Conservation (phyloP, 192 early-diverging fungal species). For the Entomortierella parvispora region DNA sequence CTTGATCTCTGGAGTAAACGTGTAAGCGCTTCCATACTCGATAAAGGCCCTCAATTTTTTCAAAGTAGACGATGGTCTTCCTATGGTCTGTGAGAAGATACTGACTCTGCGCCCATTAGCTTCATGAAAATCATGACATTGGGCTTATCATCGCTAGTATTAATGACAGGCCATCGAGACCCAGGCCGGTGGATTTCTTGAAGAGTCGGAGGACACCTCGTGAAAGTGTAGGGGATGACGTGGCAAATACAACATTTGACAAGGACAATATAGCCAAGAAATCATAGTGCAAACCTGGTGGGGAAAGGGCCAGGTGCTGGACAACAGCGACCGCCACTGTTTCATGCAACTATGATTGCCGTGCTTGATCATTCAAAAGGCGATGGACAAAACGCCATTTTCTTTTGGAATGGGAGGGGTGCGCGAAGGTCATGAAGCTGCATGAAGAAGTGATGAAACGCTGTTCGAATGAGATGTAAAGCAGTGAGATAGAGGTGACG, state of each 20-base stretch:
- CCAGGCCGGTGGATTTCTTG: background rate
- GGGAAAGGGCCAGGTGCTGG: background rate
- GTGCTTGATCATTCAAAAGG: too few species aligned
- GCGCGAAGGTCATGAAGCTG: too few species aligned
- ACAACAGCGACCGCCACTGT: too few species aligned
- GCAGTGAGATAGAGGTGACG: too few species aligned
- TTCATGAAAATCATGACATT: constrained; percentile 7
- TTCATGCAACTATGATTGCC: too few species aligned
- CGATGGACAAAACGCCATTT: too few species aligned
- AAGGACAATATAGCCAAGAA: too few species aligned
- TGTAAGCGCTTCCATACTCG: background rate
- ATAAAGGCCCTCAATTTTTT: background rate
- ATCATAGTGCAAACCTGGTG: background rate
- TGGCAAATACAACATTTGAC: background rate
- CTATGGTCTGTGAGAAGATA: constrained; percentile 4
- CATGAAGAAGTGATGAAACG: too few species aligned
- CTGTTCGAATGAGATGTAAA: too few species aligned
- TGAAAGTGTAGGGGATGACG: constrained; percentile 16
- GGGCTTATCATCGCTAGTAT: constrained; percentile 10
- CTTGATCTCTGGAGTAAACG: background rate
- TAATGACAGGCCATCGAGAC: background rate
- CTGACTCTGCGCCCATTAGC: background rate
- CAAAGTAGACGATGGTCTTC: constrained; percentile 28
- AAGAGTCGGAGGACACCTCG: background rate
- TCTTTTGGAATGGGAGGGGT: too few species aligned